These are phyloP conservation scores for Paraconiothyrium sp. DNA, from an alignment of 2,329 filamentous ascomycete genomes.

Conservation along the genomic window DNA sequence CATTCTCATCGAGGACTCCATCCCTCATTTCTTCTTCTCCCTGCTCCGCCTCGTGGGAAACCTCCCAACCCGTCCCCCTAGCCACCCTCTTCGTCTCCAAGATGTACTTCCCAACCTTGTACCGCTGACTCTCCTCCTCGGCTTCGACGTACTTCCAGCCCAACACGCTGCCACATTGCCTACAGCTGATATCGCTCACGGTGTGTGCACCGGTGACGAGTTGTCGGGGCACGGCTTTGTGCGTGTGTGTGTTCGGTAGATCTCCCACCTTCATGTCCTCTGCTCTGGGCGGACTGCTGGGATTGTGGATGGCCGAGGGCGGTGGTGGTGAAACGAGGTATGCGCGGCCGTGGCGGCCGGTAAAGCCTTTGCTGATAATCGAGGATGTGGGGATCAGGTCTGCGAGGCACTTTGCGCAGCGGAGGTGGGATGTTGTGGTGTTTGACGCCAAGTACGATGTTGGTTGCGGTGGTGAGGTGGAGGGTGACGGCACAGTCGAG, in stretches of 20 bases:
- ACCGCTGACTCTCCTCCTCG: constrained; percentile 68
- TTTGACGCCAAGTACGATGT: constrained; percentile 34
- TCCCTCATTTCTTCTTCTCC: constrained; percentile 30
- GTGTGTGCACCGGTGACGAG: constrained; percentile 71
- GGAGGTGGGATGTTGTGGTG: constrained; percentile 63
- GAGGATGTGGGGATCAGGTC: constrained; percentile 67
- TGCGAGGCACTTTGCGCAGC: constrained; percentile 67
- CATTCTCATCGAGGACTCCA: constrained; percentile 37
- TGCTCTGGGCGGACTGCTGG: constrained; percentile 12
- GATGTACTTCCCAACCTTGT: constrained; percentile 75
- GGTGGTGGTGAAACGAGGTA: constrained; percentile 66
- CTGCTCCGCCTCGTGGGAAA: constrained; percentile 23
- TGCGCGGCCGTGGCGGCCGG: constrained; percentile 70
- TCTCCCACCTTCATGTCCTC: constrained; percentile 34
- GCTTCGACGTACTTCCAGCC: constrained; percentile 74
- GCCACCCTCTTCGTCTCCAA: constrained; percentile 68
- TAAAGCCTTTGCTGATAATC: constrained; percentile 73
- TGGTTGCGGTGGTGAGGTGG: constrained; percentile 35
- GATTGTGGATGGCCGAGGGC: constrained; percentile 36
- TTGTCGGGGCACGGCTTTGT: constrained; percentile 65
- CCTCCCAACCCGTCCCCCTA: constrained; percentile 63
- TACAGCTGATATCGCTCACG: constrained; percentile 68
- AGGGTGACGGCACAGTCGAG: constrained; percentile 27
- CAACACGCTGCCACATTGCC: constrained; percentile 64
- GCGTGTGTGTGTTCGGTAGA: constrained; percentile 68